Percentiles rank a stretch among this genome's conserved stretches.
Evolutionary conservation across 2,329 filamentous ascomycete genomes (phyloP).

Genomic region (Epichloe bromicola): DNA sequence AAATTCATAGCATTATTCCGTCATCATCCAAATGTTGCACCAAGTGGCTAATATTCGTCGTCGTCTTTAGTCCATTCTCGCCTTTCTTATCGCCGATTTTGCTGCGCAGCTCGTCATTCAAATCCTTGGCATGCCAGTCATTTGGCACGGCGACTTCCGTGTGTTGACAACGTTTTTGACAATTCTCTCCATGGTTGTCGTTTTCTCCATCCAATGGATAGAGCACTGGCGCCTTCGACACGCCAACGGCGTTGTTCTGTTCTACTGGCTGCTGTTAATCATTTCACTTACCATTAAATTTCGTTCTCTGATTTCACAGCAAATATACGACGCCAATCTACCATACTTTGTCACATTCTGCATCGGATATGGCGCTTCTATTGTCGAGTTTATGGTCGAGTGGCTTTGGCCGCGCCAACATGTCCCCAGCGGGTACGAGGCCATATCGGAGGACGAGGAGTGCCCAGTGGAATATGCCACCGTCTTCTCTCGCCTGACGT

Average conservation of each 20-base stretch:
- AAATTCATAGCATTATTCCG: not conserved
- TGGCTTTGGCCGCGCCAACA: constrained; percentile 75
- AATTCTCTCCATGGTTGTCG: constrained; percentile 56
- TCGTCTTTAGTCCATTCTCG: constrained; percentile 37
- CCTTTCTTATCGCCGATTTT: constrained; percentile 53
- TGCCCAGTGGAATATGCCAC: constrained; percentile 81
- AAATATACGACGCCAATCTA: constrained; percentile 51
- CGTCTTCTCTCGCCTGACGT: constrained; percentile 85
- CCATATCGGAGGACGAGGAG: constrained; percentile 45
- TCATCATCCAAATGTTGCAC: not conserved
- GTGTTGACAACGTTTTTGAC: constrained; percentile 70
- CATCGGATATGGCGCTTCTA: constrained; percentile 55
- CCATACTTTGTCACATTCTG: constrained; percentile 70
- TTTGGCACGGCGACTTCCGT: constrained; percentile 72
- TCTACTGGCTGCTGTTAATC: constrained; percentile 84
- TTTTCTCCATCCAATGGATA: constrained; percentile 72
- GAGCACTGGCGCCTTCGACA: constrained; percentile 75
- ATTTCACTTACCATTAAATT: constrained; percentile 71
- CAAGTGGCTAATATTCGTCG: not conserved
- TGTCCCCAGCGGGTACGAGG: constrained; percentile 39
- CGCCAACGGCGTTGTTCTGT: constrained; percentile 75
- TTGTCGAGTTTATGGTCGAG: constrained; percentile 63
- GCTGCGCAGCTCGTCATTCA: constrained; percentile 64
- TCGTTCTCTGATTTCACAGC: constrained; percentile 69
- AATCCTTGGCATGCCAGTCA: constrained; percentile 51